phyloP scores from a whole-genome alignment of 2,329 filamentous ascomycete species.

The Gremmenia infestans region DNA sequence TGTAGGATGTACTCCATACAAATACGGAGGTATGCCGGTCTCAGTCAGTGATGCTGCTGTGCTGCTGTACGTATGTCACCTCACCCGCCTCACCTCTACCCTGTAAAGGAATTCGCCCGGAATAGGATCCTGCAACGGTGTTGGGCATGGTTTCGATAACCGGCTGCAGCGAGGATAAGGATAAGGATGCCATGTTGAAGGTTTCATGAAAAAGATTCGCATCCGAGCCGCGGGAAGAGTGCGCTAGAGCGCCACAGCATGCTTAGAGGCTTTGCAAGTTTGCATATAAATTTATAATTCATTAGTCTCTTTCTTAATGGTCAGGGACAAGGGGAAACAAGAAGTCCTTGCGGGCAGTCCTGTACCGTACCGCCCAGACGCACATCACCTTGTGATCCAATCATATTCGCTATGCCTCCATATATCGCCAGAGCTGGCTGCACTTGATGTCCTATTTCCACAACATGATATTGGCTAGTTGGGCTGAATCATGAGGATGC shows the following conservation, averaged over 20 bases:
- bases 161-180: conserved; percentile 20
- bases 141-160: conserved; percentile 16
- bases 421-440: conserved; percentile 6
- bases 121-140: conserved; percentile 18
- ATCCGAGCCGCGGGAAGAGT: conserved; percentile 7
- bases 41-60: background rate
- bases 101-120: conserved; percentile 16
- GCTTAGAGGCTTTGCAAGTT: conserved; percentile 6
- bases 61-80: background rate
- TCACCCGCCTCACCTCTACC: background rate
- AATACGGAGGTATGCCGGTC: background rate
- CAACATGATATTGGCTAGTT: background rate
- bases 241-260: conserved; percentile 7
- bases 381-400: conserved; percentile 18
- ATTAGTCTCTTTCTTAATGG: conserved; percentile 3
- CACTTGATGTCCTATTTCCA: conserved; percentile 1
- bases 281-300: background rate
- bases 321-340: conserved; percentile 5
- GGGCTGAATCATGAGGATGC: background rate
- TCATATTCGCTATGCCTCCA: conserved; percentile 5
- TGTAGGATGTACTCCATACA: background rate
- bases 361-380: conserved; percentile 14
- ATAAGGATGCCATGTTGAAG: conserved; percentile 18
- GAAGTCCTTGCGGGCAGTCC: conserved; percentile 12
- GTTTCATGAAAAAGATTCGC: conserved; percentile 19